Conservation (phyloP, 805 yeast species). For the Starmerella roubikii region DNA sequence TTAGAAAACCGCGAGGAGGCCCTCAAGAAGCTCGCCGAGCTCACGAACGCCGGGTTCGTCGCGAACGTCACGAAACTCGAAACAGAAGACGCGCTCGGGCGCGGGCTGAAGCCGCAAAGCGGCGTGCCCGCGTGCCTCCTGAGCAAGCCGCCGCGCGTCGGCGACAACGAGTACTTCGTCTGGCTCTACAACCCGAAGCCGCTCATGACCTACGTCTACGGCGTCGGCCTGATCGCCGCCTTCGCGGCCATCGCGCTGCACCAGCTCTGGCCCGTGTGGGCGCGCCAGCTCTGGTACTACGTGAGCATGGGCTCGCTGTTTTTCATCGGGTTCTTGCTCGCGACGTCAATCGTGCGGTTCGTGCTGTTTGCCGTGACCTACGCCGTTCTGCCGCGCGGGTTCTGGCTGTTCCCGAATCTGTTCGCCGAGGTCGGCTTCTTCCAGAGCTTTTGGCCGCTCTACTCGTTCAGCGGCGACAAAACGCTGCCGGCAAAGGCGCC, state of each 20-base stretch:
- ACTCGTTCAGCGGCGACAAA: slow-evolving; percentile 55
- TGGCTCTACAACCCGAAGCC: slow-evolving; percentile 73
- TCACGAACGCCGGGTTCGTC: slow-evolving; percentile 62
- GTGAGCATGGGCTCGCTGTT: slow-evolving; percentile 65
- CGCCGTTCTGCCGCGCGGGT: slow-evolving; percentile 50
- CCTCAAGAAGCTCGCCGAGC: slow-evolving; percentile 43
- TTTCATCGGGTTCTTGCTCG: slow-evolving; percentile 60
- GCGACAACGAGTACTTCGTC: slow-evolving; percentile 45
- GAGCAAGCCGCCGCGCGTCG: slow-evolving; percentile 29
- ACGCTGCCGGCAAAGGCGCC: slow-evolving; percentile 21
- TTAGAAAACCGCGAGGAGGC: slow-evolving; percentile 43
- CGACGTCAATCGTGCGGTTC: slow-evolving; percentile 63
- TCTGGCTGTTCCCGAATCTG: slow-evolving; percentile 92
- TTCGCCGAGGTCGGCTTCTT: slow-evolving; percentile 90
- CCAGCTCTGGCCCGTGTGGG: slow-evolving; percentile 88
- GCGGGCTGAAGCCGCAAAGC: slow-evolving; percentile 58
- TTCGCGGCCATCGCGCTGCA: slow-evolving; percentile 56
- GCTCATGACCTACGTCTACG: slow-evolving; percentile 44
- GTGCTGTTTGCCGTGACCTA: slow-evolving; percentile 50
- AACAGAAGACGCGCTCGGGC: slow-evolving; percentile 42
- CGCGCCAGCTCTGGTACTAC: slow-evolving; percentile 88
- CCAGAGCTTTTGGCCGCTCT: slow-evolving; percentile 83
- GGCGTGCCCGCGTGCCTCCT: slow-evolving; percentile 34
- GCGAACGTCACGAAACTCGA: slow-evolving; percentile 65
- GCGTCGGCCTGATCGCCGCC: slow-evolving; percentile 36